Conservation (phyloP, 1,284 basidiomycete species). For the Trichosporon faecale region DNA sequence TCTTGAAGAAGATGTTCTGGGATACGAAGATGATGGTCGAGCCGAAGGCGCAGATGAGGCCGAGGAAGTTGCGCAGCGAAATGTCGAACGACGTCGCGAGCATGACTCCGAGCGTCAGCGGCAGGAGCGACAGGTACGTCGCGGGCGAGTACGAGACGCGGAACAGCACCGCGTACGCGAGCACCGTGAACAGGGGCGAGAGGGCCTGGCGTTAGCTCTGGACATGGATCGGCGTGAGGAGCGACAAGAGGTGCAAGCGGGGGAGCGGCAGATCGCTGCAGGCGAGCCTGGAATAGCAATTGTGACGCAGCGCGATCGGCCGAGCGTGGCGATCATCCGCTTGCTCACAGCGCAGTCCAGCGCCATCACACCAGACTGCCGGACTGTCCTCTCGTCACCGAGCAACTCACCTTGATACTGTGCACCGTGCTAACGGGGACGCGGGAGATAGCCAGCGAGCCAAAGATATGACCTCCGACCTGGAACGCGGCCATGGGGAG, state of each 20-base stretch:
- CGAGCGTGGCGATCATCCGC: no score
- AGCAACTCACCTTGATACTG: slow-evolving; percentile 81
- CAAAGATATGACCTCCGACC: slow-evolving; percentile 94
- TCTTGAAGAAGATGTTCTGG: slow-evolving; percentile 99
- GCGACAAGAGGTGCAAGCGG: no score
- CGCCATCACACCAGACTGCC: not conserved
- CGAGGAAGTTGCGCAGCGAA: slow-evolving; percentile 75
- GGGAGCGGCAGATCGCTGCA: no score
- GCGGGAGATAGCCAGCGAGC: slow-evolving; percentile 90
- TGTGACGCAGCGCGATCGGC: no score
- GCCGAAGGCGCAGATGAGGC: slow-evolving; percentile 85
- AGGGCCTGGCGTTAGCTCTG: slow-evolving; percentile 64
- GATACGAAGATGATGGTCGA: slow-evolving; percentile 94
- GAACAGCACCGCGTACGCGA: slow-evolving; percentile 7
- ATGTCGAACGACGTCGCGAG: slow-evolving; percentile 92
- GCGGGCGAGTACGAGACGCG: slow-evolving; percentile 70
- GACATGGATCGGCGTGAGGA: no score
- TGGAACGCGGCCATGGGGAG: slow-evolving; percentile 89
- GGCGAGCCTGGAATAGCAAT: no score
- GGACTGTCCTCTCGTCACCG: no score
- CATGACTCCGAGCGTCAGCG: slow-evolving; percentile 94
- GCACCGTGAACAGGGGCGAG: slow-evolving; percentile 87
- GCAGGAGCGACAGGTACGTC: slow-evolving; percentile 92
- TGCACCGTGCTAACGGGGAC: slow-evolving; percentile 98
- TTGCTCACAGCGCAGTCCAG: not conserved